Evolutionary conservation across 1,284 basidiomycete species (phyloP).

Genomic region (Ceratorhiza oryzae-sativae): DNA sequence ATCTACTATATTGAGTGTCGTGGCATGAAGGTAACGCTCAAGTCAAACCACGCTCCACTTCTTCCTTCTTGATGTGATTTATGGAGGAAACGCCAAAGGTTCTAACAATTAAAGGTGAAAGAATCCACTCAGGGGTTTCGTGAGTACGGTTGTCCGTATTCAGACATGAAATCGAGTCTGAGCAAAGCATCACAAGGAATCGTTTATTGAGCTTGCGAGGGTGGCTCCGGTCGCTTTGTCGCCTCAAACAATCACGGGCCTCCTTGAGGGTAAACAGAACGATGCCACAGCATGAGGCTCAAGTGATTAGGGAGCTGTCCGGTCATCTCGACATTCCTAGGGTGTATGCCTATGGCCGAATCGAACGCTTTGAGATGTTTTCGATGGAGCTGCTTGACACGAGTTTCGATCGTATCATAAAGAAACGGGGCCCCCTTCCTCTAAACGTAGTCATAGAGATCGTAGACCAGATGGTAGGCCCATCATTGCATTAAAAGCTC

Average conservation of each 20-base stretch:
- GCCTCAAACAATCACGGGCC: slow-evolving; percentile 40
- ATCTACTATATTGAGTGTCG: too few relatives aligned
- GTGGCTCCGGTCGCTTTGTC: neutral
- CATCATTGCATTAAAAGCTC: neutral
- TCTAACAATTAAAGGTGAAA: too few relatives aligned
- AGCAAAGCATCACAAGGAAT: too few relatives aligned
- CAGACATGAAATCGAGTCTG: too few relatives aligned
- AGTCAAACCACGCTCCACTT: too few relatives aligned
- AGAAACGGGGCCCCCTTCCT: neutral
- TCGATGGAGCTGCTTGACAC: slow-evolving; percentile 38
- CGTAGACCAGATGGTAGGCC: neutral
- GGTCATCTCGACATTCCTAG: slow-evolving; percentile 43
- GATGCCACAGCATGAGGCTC: slow-evolving; percentile 40
- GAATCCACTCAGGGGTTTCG: too few relatives aligned
- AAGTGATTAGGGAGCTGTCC: slow-evolving; percentile 40
- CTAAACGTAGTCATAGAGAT: neutral
- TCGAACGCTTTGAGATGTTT: slow-evolving; percentile 43
- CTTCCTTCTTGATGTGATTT: too few relatives aligned
- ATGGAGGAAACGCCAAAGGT: too few relatives aligned
- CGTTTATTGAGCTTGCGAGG: neutral
- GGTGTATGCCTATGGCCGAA: slow-evolving; percentile 36
- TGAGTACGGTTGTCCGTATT: too few relatives aligned
- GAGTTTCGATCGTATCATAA: neutral
- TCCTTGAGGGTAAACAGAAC: slow-evolving; percentile 39
- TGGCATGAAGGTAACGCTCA: too few relatives aligned